Base-by-base conservation (phyloP, 2,329 filamentous ascomycete species). In the Aspergillus sp. region DNA sequence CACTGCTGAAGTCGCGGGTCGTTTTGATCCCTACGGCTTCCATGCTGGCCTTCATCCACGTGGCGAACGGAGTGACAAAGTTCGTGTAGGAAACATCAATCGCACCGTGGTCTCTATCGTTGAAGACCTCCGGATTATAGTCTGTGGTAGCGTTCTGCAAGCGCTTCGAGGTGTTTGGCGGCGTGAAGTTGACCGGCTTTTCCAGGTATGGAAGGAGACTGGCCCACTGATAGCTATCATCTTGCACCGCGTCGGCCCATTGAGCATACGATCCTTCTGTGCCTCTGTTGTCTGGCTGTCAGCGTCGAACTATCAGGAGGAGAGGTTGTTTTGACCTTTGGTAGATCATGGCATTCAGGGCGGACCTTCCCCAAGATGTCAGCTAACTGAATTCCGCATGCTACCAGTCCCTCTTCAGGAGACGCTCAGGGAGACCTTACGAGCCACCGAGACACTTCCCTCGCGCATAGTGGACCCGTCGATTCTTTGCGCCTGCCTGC, bases 71-170 rank as follows among this genome's bases (percentile, higher is more conserved):
- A 48, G 64, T 57, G 4, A 61, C 67, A 39, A 62, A 74, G 43
- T 72, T 70, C 3, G 65, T 47, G 47, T 66, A 74, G 0, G 70
- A 67, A 2, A 74, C 65, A 41, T 69, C 58, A 0, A 73, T 48
- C 0, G 71, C 68, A 0, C 68, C 70, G 5, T 56, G 58, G 5
- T 48, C 52, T 19, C 19, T 19, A 1, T 45, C 34, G 7, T 61
- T 54, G 33, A 68, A 68, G 1, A 54, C 59, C 4, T 52, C 48
- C 3, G 52, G 5, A 27, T 52, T 46, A 41, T 57, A 62, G 5
- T 35, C 48, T 0, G 59, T 43, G 0, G 63, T 58, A 1, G 57
- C 57, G 41, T 64, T 64, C 7, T 46, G 34, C 8, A 50, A 51
- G n/a, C 61, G 52, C 3, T 40, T 41, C 1, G 49, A 39, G 8